These are phyloP conservation scores for Zymoseptoria crescenta DNA, from an alignment of 2,329 filamentous ascomycete genomes.

Conservation along the genomic window DNA sequence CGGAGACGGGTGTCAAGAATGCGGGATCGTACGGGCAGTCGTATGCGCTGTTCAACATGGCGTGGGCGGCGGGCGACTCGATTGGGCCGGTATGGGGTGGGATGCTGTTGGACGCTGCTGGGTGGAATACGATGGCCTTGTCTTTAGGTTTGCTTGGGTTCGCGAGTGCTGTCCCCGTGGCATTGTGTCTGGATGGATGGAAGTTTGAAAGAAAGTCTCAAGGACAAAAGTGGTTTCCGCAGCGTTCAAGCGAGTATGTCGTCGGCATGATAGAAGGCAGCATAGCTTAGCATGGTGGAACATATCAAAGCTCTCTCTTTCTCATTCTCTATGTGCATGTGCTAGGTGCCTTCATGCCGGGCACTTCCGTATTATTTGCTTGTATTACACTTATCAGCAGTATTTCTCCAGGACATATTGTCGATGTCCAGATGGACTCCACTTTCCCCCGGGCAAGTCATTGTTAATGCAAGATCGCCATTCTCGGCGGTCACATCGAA, in stretches of 20 bases:
- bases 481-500: too few species aligned
- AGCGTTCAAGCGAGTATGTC: background rate
- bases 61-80: constrained; percentile 19
- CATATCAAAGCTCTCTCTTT: too few species aligned
- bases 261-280: too few species aligned
- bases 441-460: too few species aligned
- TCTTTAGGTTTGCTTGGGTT: constrained; percentile 32
- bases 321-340: too few species aligned
- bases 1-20: constrained; percentile 4
- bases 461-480: too few species aligned
- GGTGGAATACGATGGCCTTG: constrained; percentile 21
- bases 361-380: too few species aligned
- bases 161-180: constrained; percentile 41
- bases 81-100: constrained; percentile 21
- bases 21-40: constrained; percentile 41
- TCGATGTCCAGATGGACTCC: too few species aligned
- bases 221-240: background rate
- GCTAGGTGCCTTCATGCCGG: too few species aligned
- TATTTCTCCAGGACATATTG: too few species aligned
- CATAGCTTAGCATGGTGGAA: too few species aligned
- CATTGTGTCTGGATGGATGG: constrained; percentile 15
- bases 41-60: constrained; percentile 37
- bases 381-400: too few species aligned
- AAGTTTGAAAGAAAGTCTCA: background rate
- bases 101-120: constrained; percentile 17